phyloP scores from a whole-genome alignment of 441 rosid species.

The Adansonia gregorii region DNA sequence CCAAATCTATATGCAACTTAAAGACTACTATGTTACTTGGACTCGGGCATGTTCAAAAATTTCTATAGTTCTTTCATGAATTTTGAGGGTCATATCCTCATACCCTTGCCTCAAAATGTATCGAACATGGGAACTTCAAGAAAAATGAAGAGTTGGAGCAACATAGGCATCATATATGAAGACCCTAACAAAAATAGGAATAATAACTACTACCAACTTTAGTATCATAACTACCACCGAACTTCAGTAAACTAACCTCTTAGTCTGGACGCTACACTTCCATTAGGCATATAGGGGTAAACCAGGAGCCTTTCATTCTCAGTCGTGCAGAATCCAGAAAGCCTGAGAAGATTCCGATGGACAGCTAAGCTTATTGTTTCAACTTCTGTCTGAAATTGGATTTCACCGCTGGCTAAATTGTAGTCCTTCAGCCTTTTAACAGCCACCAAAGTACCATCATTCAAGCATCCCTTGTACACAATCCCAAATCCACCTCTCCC shows the following conservation, averaged over 20 bases:
- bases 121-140: too few species aligned
- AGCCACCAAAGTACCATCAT: slow-evolving; percentile 78
- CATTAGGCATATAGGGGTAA: slow-evolving; percentile 95
- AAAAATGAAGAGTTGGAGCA: not conserved
- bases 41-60: too few species aligned
- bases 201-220: not conserved
- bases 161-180: too few species aligned
- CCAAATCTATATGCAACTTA: too few species aligned
- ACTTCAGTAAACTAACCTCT: slow-evolving; percentile 55
- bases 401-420: slow-evolving; percentile 83
- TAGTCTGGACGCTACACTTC: slow-evolving; percentile 88
- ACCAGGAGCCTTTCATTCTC: slow-evolving; percentile 90
- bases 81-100: too few species aligned
- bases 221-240: not conserved
- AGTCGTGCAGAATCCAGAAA: slow-evolving; percentile 84
- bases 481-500: slow-evolving; percentile 94
- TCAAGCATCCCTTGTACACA: slow-evolving; percentile 84
- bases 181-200: not conserved
- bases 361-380: slow-evolving; percentile 93
- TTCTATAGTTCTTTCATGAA: too few species aligned
- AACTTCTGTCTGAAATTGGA: slow-evolving; percentile 93
- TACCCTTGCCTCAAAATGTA: too few species aligned
- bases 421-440: slow-evolving; percentile 94
- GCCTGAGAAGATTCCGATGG: slow-evolving; percentile 92
- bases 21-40: too few species aligned